Evolutionary conservation across 306 rosid species (phyloP).

Genomic region (Fragaria ananassa): DNA sequence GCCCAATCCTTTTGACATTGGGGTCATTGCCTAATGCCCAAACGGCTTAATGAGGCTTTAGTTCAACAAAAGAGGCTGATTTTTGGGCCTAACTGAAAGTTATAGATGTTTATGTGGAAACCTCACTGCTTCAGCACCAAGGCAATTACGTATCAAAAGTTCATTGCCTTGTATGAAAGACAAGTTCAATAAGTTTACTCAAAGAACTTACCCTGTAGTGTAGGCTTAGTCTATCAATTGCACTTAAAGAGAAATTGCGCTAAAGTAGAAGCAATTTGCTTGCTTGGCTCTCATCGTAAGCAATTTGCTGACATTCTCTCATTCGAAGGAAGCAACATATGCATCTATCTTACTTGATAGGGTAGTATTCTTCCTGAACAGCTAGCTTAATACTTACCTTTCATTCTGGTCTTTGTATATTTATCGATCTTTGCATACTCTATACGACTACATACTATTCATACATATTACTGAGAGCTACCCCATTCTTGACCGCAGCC

Average conservation of each 20-base stretch:
- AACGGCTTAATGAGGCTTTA: background rate
- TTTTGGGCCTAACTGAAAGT: background rate
- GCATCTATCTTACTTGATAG: background rate
- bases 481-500: background rate
- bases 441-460: background rate
- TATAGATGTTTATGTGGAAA: too few species aligned
- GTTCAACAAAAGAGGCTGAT: background rate
- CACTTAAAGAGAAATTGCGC: background rate
- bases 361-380: background rate
- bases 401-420: background rate
- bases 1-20: background rate
- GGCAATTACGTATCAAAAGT: background rate
- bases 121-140: too few species aligned
- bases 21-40: background rate
- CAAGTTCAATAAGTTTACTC: background rate
- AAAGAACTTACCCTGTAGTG: constrained; percentile 1
- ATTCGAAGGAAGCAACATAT: background rate
- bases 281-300: background rate
- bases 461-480: background rate
- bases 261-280: background rate
- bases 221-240: background rate
- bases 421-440: background rate
- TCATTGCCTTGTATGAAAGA: background rate
- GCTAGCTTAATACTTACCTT: background rate
- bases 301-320: background rate